Evolutionary conservation across 495 filamentous ascomycete genomes (phyloP).

Genomic region (Aspergillus leporis): DNA sequence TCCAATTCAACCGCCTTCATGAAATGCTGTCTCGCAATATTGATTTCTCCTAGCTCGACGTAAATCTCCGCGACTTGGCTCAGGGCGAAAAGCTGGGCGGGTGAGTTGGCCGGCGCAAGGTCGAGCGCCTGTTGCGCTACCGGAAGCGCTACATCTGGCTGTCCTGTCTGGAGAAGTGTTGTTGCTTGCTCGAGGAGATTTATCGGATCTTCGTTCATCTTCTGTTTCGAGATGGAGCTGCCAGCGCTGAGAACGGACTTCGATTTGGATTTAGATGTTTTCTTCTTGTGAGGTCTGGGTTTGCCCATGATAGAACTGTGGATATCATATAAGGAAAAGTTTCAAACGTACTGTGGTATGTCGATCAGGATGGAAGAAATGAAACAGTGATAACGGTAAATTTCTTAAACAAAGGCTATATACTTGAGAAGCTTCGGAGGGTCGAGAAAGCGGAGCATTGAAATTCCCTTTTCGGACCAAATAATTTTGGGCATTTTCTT

Average conservation of each 20-base stretch:
- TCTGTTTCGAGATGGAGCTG: constrained; percentile 44
- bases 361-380: not conserved
- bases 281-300: constrained; percentile 46
- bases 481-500: constrained; percentile 36
- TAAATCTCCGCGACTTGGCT: constrained; percentile 81
- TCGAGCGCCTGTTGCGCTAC: constrained; percentile 64
- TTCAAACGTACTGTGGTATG: constrained; percentile 2
- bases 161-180: constrained; percentile 66
- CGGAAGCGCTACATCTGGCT: constrained; percentile 66
- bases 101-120: constrained; percentile 38
- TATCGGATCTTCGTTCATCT: constrained; percentile 51
- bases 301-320: constrained; percentile 44
- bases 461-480: constrained; percentile 20
- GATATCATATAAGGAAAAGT: constrained; percentile 3
- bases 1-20: constrained; percentile 69
- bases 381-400: not conserved
- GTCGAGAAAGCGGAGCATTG: constrained; percentile 10
- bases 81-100: constrained; percentile 60
- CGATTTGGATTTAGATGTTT: constrained; percentile 44
- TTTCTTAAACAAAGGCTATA: not conserved
- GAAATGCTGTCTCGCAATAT: constrained; percentile 69
- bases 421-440: not conserved
- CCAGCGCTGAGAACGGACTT: constrained; percentile 50
- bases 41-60: constrained; percentile 79
- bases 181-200: constrained; percentile 68